These are phyloP conservation scores for Cladosporium colombiae DNA, from an alignment of 2,329 filamentous ascomycete species.

Conservation along the genomic window DNA sequence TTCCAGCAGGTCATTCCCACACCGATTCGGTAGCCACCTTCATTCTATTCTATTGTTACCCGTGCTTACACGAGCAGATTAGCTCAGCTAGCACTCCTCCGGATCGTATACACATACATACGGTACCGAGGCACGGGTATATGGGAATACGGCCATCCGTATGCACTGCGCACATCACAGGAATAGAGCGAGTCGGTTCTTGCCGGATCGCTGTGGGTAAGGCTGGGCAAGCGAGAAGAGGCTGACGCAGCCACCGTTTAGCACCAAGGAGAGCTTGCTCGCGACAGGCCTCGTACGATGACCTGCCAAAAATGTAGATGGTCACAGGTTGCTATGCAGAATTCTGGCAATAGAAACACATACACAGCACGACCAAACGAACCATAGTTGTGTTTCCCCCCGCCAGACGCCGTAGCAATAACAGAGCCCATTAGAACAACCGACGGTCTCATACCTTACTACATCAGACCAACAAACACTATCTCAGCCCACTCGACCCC, in stretches of 20 bases:
- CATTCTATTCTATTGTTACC: not conserved
- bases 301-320: not conserved
- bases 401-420: not conserved
- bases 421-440: not conserved
- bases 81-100: not conserved
- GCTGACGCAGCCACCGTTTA: constrained; percentile 13
- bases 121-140: not conserved
- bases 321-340: not conserved
- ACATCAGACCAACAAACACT: not conserved
- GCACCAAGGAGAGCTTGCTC: constrained; percentile 1
- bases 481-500: not conserved
- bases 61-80: not conserved
- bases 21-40: not conserved
- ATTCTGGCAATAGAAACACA: not conserved
- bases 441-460: not conserved
- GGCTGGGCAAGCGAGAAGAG: constrained; percentile 6
- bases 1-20: not conserved
- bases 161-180: not conserved
- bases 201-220: constrained; percentile 13
- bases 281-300: constrained; percentile 2
- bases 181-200: not conserved
- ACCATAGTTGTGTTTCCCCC: not conserved
- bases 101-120: not conserved
- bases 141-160: not conserved
- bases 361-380: not conserved